phyloP scores from a whole-genome alignment of 768 basidiomycete genomes.

The Lactarius vividus region DNA sequence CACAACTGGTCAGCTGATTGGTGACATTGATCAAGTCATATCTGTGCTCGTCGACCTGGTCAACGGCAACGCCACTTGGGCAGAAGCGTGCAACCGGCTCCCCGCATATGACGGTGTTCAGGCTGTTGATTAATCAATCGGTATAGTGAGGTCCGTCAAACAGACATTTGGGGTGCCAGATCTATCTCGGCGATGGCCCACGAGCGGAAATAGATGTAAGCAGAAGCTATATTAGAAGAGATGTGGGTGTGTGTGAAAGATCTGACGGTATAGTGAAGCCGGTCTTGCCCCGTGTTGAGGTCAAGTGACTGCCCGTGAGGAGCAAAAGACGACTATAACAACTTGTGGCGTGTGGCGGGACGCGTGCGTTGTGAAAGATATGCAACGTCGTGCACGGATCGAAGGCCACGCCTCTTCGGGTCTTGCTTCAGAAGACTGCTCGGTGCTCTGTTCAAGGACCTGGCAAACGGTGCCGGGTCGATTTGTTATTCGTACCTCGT shows the following conservation, averaged over 20 bases:
- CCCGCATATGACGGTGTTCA: slow-evolving; percentile 88
- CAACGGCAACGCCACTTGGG: slow-evolving; percentile 73
- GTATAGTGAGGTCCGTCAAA: not conserved
- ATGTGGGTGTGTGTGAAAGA: slow-evolving; percentile 2
- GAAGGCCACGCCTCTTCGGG: slow-evolving; percentile 3
- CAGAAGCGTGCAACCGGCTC: slow-evolving; percentile 64
- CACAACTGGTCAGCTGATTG: slow-evolving; percentile 90
- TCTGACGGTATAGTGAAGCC: slow-evolving; percentile 5
- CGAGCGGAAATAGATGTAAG: not conserved
- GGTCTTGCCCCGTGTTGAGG: slow-evolving; percentile 4
- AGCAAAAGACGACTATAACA: not conserved
- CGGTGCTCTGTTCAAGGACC: slow-evolving; percentile 1
- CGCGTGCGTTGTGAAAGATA: not conserved
- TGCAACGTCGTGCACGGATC: not conserved
- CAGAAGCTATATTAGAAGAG: slow-evolving; percentile 11
- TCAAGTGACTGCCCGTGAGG: slow-evolving; percentile 18
- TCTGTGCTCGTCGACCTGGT: slow-evolving; percentile 75
- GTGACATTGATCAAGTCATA: slow-evolving; percentile 85
- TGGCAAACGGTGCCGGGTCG: slow-evolving; percentile 5
- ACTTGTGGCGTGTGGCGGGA: not conserved
- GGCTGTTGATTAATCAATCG: slow-evolving; percentile 53
- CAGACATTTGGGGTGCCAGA: slow-evolving; percentile 23
- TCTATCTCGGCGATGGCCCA: slow-evolving; percentile 7
- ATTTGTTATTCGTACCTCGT: slow-evolving; percentile 13
- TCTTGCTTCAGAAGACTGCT: not conserved